These are phyloP conservation scores for Leccinum cinnamomeum DNA, from an alignment of 1,284 basidiomycete species.

Conservation along the genomic window DNA sequence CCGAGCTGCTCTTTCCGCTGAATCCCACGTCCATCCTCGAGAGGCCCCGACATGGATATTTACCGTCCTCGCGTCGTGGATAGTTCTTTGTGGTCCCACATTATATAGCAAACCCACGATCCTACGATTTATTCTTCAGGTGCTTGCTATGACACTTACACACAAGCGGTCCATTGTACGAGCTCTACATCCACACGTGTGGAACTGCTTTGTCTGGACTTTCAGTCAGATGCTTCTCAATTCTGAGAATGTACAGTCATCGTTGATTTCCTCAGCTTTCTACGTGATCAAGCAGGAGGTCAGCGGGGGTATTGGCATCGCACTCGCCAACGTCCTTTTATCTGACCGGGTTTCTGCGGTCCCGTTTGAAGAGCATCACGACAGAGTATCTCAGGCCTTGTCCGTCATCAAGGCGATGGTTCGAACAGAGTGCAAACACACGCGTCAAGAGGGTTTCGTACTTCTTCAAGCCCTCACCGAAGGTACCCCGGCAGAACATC, in stretches of 20 bases:
- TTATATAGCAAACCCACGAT: slow-evolving; percentile 43
- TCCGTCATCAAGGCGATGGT: slow-evolving; percentile 41
- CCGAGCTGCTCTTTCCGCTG: slow-evolving; percentile 27
- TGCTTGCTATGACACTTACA: slow-evolving; percentile 34
- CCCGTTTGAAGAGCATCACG: slow-evolving; percentile 8
- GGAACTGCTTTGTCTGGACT: slow-evolving; percentile 57
- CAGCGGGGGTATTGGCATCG: slow-evolving; percentile 40
- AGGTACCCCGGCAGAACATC: slow-evolving; percentile 7
- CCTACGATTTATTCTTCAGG: slow-evolving; percentile 42
- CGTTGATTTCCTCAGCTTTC: slow-evolving; percentile 37
- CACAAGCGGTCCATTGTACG: slow-evolving; percentile 37
- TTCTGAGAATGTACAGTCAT: slow-evolving; percentile 14
- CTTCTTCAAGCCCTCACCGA: slow-evolving; percentile 43
- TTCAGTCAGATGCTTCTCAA: slow-evolving; percentile 33
- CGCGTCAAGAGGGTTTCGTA: slow-evolving; percentile 38
- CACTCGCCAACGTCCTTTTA: slow-evolving; percentile 42
- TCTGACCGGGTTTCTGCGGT: slow-evolving; percentile 7
- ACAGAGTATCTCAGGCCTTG: slow-evolving; percentile 37
- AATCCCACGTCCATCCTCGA: slow-evolving; percentile 25
- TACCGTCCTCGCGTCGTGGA: slow-evolving; percentile 45
- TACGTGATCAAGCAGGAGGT: slow-evolving; percentile 46
- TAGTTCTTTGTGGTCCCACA: slow-evolving; percentile 45
- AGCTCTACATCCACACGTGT: slow-evolving; percentile 45
- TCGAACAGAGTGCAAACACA: slow-evolving; percentile 26
- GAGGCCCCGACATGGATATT: slow-evolving; percentile 38